Percentiles rank a stretch among this genome's conserved stretches.
phyloP scores from a whole-genome alignment of 2,329 filamentous ascomycete genomes.

The Hypoxylon sp. region DNA sequence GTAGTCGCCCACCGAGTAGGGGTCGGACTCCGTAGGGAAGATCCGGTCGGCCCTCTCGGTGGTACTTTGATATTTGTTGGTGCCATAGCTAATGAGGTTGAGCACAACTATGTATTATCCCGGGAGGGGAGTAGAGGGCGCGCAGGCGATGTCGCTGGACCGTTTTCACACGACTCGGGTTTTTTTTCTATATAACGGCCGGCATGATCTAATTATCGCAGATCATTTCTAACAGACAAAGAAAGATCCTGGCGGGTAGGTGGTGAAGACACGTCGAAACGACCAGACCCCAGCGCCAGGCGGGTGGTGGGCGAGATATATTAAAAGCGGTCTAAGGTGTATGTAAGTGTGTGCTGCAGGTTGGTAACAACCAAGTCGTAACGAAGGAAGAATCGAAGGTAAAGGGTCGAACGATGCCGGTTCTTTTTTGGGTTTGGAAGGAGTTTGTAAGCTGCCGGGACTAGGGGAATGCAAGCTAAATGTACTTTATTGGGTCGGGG shows the following conservation, averaged over 20 bases:
- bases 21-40: constrained; percentile 55
- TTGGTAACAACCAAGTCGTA: constrained; percentile 3
- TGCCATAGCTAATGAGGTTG: constrained; percentile 61
- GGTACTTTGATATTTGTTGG: constrained; percentile 66
- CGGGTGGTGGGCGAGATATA: constrained; percentile 36
- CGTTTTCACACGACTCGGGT: constrained; percentile 25
- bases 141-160: constrained; percentile 16
- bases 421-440: constrained; percentile 25
- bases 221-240: constrained; percentile 25
- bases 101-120: constrained; percentile 18
- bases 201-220: constrained; percentile 43
- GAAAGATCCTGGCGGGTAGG: background rate
- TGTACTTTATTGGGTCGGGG: constrained; percentile 8
- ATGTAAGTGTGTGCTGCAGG: constrained; percentile 16
- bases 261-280: constrained; percentile 16
- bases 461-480: constrained; percentile 11
- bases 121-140: constrained; percentile 8
- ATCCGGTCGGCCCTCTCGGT: constrained; percentile 54
- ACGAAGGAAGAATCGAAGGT: constrained; percentile 32
- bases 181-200: constrained; percentile 36
- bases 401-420: constrained; percentile 40
- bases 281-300: constrained; percentile 46
- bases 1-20: constrained; percentile 86
- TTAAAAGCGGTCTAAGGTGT: constrained; percentile 23
- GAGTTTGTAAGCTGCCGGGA: constrained; percentile 43